A percentile compares a stretch with the other conserved stretches of the same genome.
These are phyloP conservation scores for Rhizoclosmatium globosum DNA, from an alignment of 192 early-diverging fungal genomes.

Conservation along the genomic window DNA sequence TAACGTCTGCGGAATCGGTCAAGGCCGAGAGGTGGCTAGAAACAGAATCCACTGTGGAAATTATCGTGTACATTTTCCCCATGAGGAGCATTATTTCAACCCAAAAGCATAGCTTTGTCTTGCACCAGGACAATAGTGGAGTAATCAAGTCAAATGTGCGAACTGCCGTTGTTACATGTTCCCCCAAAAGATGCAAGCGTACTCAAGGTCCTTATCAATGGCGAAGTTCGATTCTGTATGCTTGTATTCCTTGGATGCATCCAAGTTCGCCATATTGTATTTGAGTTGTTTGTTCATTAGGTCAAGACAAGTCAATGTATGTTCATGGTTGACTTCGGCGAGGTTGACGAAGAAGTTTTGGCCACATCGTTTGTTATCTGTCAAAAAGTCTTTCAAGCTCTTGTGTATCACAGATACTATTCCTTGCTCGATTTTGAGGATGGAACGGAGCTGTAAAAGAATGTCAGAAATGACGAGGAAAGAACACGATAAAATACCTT, in stretches of 20 bases:
- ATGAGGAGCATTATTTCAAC: slow-evolving; percentile 4
- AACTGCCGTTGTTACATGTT: neutral
- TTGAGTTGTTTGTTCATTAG: neutral
- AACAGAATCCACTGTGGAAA: neutral
- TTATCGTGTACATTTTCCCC: neutral
- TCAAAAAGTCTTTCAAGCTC: slow-evolving; percentile 19
- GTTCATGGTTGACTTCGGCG: neutral
- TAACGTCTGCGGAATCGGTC: neutral
- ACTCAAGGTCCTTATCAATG: neutral
- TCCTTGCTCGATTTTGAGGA: slow-evolving; percentile 12
- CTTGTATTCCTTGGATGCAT: slow-evolving; percentile 1
- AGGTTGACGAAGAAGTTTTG: neutral
- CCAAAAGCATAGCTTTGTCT: neutral
- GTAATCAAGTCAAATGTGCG: neutral
- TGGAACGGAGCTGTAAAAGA: slow-evolving; percentile 12
- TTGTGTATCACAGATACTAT: slow-evolving; percentile 30
- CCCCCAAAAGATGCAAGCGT: neutral
- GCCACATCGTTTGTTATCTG: neutral
- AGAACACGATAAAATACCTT: slow-evolving; percentile 17
- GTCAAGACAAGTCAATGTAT: neutral
- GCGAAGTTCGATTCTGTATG: neutral
- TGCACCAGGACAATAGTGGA: neutral
- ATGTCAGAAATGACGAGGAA: neutral
- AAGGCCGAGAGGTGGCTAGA: neutral
- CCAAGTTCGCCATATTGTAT: slow-evolving; percentile 16